Evolutionary conservation across 2,329 filamentous ascomycete species (phyloP).

Genomic region (Talaromyces sp.): DNA sequence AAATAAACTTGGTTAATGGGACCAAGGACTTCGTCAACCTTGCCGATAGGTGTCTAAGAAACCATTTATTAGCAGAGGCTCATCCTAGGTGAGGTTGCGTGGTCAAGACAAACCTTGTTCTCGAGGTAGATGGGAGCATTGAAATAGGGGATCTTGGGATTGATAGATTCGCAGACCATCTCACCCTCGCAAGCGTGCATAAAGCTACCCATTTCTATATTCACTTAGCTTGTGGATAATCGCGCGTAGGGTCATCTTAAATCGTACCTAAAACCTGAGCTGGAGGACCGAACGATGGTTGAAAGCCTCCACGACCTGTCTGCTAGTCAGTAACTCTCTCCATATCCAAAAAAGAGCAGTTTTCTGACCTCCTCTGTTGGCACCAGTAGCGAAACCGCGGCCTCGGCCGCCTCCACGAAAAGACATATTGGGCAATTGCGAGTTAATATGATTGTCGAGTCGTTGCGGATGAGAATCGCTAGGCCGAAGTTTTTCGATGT

Average conservation of each 20-base stretch:
- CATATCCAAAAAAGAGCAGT: neutral
- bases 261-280: slow-evolving; percentile 54
- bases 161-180: slow-evolving; percentile 93
- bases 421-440: slow-evolving; percentile 57
- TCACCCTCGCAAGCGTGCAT: slow-evolving; percentile 95
- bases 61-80: neutral
- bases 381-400: slow-evolving; percentile 47
- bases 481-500: slow-evolving; percentile 31
- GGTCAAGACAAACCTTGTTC: slow-evolving; percentile 66
- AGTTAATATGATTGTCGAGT: slow-evolving; percentile 15
- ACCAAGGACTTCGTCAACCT: slow-evolving; percentile 96
- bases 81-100: neutral
- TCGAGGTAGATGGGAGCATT: slow-evolving; percentile 98
- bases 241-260: neutral
- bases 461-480: slow-evolving; percentile 26
- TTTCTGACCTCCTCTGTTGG: slow-evolving; percentile 46
- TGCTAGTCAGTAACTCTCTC: slow-evolving; percentile 7
- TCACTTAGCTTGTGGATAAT: slow-evolving; percentile 26
- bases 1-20: slow-evolving; percentile 98
- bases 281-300: slow-evolving; percentile 60
- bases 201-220: slow-evolving; percentile 83
- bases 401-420: slow-evolving; percentile 58
- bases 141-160: slow-evolving; percentile 96
- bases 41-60: slow-evolving; percentile 75
- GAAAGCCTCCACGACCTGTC: slow-evolving; percentile 59